These are phyloP conservation scores for Aspergillus fischeri DNA, from an alignment of 2,329 filamentous ascomycete genomes.

Conservation along the genomic window DNA sequence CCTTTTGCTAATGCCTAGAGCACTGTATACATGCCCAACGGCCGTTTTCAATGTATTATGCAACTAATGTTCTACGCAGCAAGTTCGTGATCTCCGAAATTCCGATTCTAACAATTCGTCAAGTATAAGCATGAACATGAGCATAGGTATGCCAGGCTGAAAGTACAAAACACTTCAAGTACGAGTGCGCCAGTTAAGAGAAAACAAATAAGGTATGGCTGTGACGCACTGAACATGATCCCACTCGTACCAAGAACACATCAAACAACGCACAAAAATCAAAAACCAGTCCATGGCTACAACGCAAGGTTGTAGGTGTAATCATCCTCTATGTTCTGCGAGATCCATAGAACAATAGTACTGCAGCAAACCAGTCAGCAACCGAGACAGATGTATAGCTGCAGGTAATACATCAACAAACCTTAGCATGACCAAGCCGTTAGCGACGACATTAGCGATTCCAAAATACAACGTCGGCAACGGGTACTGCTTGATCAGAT, in stretches of 20 bases:
- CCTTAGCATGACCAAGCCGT: conserved; percentile 65
- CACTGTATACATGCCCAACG: background rate
- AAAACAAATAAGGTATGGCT: background rate
- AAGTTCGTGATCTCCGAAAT: background rate
- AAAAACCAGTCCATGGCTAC: conserved; percentile 25
- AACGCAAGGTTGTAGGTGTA: conserved; percentile 67
- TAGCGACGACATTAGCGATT: conserved; percentile 62
- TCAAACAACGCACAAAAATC: background rate
- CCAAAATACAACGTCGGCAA: conserved; percentile 64
- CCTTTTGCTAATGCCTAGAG: background rate
- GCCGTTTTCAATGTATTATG: background rate
- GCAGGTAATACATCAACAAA: conserved; percentile 22
- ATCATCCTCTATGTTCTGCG: conserved; percentile 69
- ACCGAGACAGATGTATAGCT: conserved; percentile 3
- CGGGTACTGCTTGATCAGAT: conserved; percentile 56
- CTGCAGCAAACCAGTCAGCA: conserved; percentile 37
- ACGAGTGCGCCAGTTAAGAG: conserved; percentile 1
- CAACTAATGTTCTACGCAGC: background rate
- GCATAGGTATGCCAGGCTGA: background rate
- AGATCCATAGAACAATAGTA: conserved; percentile 63
- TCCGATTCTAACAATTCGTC: background rate
- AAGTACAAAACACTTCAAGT: background rate
- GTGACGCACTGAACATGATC: background rate
- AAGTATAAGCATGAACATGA: background rate
- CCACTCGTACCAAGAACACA: background rate